Evolutionary conservation across 2,329 filamentous ascomycete genomes (phyloP).

Genomic region (Stagonosporopsis tanaceti): DNA sequence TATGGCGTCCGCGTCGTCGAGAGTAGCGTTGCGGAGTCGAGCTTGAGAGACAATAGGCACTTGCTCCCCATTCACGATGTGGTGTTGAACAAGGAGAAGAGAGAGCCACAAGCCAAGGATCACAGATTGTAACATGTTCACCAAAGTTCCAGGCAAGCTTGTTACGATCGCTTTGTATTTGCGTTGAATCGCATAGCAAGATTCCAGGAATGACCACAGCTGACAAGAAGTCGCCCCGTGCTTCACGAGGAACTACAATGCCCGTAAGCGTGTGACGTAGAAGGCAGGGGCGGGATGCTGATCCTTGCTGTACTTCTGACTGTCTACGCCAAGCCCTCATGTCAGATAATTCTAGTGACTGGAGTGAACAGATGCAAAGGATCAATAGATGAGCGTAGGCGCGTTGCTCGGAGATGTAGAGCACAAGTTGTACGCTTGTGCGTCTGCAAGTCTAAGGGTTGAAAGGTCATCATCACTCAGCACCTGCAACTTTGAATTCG

Average conservation of each 20-base stretch:
- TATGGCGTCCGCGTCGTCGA: not conserved
- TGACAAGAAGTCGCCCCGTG: not conserved
- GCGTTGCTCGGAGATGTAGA: no score
- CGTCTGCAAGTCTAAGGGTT: not conserved
- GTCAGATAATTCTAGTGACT: no score
- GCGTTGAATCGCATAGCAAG: not conserved
- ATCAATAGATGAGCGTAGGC: no score
- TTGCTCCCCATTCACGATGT: not conserved
- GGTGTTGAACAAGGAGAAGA: not conserved
- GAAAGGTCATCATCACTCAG: not conserved
- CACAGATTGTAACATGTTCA: not conserved
- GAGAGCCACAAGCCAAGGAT: not conserved
- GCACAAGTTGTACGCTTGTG: not conserved
- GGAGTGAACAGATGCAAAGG: no score
- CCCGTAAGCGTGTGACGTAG: not conserved
- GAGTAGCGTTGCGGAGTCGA: constrained; percentile 1
- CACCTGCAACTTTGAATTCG: not conserved
- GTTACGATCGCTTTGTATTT: not conserved
- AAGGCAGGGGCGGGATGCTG: not conserved
- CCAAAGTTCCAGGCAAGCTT: not conserved
- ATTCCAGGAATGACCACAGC: not conserved
- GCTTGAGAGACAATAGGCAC: not conserved
- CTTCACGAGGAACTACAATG: not conserved
- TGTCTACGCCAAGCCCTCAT: no score
- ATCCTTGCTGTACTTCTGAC: not conserved